phyloP scores from a whole-genome alignment of 2,329 filamentous ascomycete genomes.

The Sclerotinia trifoliorum region DNA sequence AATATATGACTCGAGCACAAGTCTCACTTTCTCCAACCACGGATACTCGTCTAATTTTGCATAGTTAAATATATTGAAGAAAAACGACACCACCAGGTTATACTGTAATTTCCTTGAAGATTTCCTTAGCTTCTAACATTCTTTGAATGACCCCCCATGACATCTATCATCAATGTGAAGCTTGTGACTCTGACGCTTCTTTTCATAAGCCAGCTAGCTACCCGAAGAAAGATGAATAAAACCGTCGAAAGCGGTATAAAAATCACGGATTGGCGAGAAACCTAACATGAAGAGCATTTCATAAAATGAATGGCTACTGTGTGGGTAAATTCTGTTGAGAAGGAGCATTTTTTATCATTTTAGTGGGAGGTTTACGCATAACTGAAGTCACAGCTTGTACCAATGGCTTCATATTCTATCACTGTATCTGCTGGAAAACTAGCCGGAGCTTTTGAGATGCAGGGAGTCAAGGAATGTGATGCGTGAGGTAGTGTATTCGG shows the following conservation, averaged over 20 bases:
- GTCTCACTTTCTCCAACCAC: background rate
- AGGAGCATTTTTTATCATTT: background rate
- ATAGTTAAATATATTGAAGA: background rate
- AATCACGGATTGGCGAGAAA: background rate
- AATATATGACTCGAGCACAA: background rate
- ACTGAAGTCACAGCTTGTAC: background rate
- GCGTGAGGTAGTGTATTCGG: background rate
- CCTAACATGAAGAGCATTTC: background rate
- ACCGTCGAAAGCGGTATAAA: background rate
- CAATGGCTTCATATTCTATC: fast-evolving
- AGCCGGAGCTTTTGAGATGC: fast-evolving
- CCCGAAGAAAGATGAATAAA: background rate
- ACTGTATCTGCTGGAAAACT: background rate
- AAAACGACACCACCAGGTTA: background rate
- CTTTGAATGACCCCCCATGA: background rate
- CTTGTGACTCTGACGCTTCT: background rate
- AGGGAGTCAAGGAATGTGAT: background rate
- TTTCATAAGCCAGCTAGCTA: background rate
- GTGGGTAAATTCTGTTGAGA: background rate
- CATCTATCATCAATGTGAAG: background rate
- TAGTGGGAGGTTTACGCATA: background rate
- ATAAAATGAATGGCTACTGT: background rate
- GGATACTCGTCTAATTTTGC: background rate
- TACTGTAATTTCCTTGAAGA: background rate
- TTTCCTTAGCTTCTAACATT: background rate